Evolutionary conservation across 768 basidiomycete species (phyloP).

Genomic region (Boletus subcaerulescens): DNA sequence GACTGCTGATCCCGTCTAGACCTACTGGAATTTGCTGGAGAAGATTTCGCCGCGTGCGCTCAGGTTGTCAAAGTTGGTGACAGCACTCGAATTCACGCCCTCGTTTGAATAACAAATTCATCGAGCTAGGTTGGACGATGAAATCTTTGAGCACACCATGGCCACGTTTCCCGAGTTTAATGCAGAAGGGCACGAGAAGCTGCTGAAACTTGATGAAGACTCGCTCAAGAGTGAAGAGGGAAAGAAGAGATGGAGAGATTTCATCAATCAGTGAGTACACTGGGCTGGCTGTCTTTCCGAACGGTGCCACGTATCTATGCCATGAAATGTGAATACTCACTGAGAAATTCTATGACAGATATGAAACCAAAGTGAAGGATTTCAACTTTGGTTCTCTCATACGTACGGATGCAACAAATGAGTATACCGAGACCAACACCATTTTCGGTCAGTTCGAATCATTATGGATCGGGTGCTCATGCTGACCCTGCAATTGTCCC

Average conservation of each 20-base stretch:
- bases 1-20: constrained; percentile 43
- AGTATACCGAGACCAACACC: constrained; percentile 90
- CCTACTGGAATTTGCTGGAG: constrained; percentile 92
- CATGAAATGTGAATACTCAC: constrained; percentile 8
- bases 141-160: constrained; percentile 78
- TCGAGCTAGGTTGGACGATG: constrained; percentile 74
- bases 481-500: constrained; percentile 10
- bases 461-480: not conserved
- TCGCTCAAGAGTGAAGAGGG: constrained; percentile 86
- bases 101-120: constrained; percentile 11
- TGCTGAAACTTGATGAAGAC: constrained; percentile 76
- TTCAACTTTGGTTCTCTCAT: constrained; percentile 97
- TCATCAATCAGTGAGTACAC: constrained; percentile 64
- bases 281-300: not conserved
- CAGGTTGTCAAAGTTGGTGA: constrained; percentile 73
- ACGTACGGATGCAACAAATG: constrained; percentile 69
- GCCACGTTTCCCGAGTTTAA: constrained; percentile 78
- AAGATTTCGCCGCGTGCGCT: constrained; percentile 74
- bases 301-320: not conserved
- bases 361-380: constrained; percentile 87
- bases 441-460: constrained; percentile 70
- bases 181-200: constrained; percentile 43
- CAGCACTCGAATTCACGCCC: constrained; percentile 1
- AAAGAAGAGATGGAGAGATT: constrained; percentile 89
- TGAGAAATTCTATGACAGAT: constrained; percentile 42